A percentile compares a stretch with the other conserved stretches of the same genome.
phyloP scores from a whole-genome alignment of 108 stramenopile species.

The Skeletonema menzelii region DNA sequence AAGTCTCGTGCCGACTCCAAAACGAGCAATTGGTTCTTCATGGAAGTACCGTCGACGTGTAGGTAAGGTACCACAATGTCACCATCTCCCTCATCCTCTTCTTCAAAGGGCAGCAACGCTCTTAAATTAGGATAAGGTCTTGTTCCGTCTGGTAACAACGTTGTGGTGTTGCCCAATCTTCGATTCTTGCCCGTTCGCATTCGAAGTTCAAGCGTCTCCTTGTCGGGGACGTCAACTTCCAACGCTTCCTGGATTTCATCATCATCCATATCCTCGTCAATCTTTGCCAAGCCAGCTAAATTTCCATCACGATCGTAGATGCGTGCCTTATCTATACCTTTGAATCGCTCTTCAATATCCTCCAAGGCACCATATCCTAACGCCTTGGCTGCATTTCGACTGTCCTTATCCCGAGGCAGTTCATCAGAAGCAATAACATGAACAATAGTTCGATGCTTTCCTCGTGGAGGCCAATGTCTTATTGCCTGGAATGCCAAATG shows the following conservation, averaged over 20 bases:
- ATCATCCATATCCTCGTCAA: slow-evolving; percentile 45
- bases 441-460: slow-evolving; percentile 42
- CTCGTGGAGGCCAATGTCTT: slow-evolving; percentile 60
- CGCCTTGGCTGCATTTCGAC: slow-evolving; percentile 23
- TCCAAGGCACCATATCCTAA: slow-evolving; percentile 52
- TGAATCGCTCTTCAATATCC: slow-evolving; percentile 48
- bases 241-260: slow-evolving; percentile 40
- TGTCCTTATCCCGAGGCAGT: slow-evolving; percentile 4
- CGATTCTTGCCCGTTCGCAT: slow-evolving; percentile 22
- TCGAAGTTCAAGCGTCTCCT: slow-evolving; percentile 38
- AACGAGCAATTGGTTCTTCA: slow-evolving; percentile 42
- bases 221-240: slow-evolving; percentile 39
- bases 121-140: slow-evolving; percentile 45
- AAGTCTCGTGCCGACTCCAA: slow-evolving; percentile 41
- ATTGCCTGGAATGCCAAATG: slow-evolving; percentile 56
- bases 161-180: slow-evolving; percentile 9
- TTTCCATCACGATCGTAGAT: slow-evolving; percentile 57
- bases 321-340: slow-evolving; percentile 40
- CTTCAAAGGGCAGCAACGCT: slow-evolving; percentile 44
- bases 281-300: slow-evolving; percentile 39
- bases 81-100: slow-evolving; percentile 51
- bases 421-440: slow-evolving; percentile 54
- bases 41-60: slow-evolving; percentile 54
- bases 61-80: slow-evolving; percentile 58
- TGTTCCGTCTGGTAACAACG: slow-evolving; percentile 29